Conservation (phyloP, 495 filamentous ascomycete genomes). For the Daldinia loculata region DNA sequence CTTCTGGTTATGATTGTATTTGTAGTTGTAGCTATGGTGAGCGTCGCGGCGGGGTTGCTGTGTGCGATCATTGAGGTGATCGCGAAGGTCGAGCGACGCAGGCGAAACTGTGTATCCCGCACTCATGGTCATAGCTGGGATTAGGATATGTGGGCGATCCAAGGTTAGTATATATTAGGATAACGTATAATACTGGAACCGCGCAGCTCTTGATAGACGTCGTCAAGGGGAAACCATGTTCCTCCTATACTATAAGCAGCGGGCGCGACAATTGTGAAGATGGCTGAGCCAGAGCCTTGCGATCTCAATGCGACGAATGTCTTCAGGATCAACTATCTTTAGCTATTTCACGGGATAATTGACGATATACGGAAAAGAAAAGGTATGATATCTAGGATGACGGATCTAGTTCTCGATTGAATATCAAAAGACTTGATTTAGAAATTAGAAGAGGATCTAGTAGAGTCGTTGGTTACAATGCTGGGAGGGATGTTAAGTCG, state of each 20-base stretch:
- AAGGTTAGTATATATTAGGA: slow-evolving; percentile 39
- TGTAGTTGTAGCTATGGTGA: slow-evolving; percentile 30
- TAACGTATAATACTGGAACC: slow-evolving; percentile 29
- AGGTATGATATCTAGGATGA: slow-evolving; percentile 14
- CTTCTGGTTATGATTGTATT: slow-evolving; percentile 34
- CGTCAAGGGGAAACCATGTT: slow-evolving; percentile 41
- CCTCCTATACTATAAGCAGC: slow-evolving; percentile 15
- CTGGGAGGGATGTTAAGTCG: slow-evolving; percentile 19
- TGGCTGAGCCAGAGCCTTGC: slow-evolving; percentile 32
- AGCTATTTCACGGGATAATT: slow-evolving; percentile 10
- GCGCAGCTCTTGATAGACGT: slow-evolving; percentile 28
- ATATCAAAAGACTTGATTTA: slow-evolving; percentile 28
- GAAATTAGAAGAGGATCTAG: slow-evolving; percentile 24
- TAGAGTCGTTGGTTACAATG: slow-evolving; percentile 27
- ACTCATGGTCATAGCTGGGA: slow-evolving; percentile 44
- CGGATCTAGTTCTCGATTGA: slow-evolving; percentile 20
- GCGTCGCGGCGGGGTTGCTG: slow-evolving; percentile 37
- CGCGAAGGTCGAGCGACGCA: slow-evolving; percentile 45
- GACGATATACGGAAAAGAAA: slow-evolving; percentile 1
- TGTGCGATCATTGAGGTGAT: slow-evolving; percentile 36
- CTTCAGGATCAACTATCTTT: slow-evolving; percentile 24
- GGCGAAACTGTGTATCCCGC: slow-evolving; percentile 48
- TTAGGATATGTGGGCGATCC: slow-evolving; percentile 28
- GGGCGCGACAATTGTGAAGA: slow-evolving; percentile 13
- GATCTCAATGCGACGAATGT: slow-evolving; percentile 28